Evolutionary conservation across 1,284 basidiomycete species (phyloP), one percentile per base, ranked within the genome.

Genomic region (Trichosporon ovoides): DNA sequence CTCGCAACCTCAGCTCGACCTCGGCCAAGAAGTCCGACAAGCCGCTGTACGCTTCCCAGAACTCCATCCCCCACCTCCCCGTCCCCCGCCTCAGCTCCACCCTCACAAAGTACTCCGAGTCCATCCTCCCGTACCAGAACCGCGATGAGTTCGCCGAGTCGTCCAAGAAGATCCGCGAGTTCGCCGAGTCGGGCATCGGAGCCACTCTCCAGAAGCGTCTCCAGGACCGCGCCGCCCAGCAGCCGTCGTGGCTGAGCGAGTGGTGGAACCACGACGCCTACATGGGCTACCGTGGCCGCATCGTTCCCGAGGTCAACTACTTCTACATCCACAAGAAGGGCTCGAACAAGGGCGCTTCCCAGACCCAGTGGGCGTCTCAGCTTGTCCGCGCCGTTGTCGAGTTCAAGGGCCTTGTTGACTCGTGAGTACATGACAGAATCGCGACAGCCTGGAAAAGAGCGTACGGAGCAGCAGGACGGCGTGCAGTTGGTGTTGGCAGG

Each of bases 201-300:
- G 81, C 83, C 40, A 83, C 85, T 59, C 83, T 98, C n/a, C 94
- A 98, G 78, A 76, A 80, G 57, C 82, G 95, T 4, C 82, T 98
- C 38, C 81, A 91, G 70, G 81, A 83, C 31, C 84, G 93, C 5
- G 90, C 91, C 0, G 61, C 66, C 28, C 72, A 73, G 43, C 77
- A 85, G 59, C 84, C 84, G 66, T 94, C 83, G 80, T 99, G 95
- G 95, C 82, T 99, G 34, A 83, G 83, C 56, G 91, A 96, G 58
- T 98, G 95, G 95, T 99, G 95, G 95, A 96, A 98, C 77, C 91
- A 97, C 40, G 83, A 78, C 10, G 94, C 93, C 22, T 83, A 83
- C 72, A 78, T 80, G 76, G 73, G 74, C 11, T 78, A 77, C 62
- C 70, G 81, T 36, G 81, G 96, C 67, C 87, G 94, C 6, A 89